These are phyloP conservation scores for Coniella vitis DNA, from an alignment of 2,329 filamentous ascomycete species.

Conservation along the genomic window DNA sequence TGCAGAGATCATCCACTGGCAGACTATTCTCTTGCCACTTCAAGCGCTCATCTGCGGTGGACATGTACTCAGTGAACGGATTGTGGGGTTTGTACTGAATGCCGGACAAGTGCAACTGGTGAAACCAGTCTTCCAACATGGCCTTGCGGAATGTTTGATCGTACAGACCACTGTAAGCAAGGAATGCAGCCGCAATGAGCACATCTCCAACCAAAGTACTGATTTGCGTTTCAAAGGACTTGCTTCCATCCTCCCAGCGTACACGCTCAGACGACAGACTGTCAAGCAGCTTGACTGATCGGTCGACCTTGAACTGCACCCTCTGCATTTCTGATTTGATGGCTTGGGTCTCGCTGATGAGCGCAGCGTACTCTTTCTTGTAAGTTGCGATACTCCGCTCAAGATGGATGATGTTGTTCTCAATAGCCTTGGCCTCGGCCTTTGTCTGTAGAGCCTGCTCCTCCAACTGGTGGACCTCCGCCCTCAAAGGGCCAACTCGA, in stretches of 20 bases:
- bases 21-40: constrained; percentile 92
- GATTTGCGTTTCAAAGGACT: constrained; percentile 96
- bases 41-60: constrained; percentile 89
- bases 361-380: constrained; percentile 89
- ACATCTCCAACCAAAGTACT: constrained; percentile 94
- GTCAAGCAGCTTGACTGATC: constrained; percentile 88
- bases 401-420: constrained; percentile 75
- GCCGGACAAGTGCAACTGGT: constrained; percentile 88
- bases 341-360: constrained; percentile 94
- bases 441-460: constrained; percentile 87
- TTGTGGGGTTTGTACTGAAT: constrained; percentile 91
- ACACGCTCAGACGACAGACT: constrained; percentile 89
- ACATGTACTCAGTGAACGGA: constrained; percentile 91
- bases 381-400: constrained; percentile 90
- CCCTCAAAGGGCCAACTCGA: constrained; percentile 82
- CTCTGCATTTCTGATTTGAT: constrained; percentile 96
- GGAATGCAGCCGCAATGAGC: constrained; percentile 89
- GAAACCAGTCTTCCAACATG: constrained; percentile 96
- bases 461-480: constrained; percentile 82
- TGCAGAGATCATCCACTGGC: constrained; percentile 95
- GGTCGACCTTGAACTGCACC: constrained; percentile 96
- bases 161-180: constrained; percentile 94
- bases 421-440: constrained; percentile 84
- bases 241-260: constrained; percentile 95
- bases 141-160: constrained; percentile 97